Base-by-base conservation (phyloP, 2,329 filamentous ascomycete genomes). In the Fusarium praegraminearum region DNA sequence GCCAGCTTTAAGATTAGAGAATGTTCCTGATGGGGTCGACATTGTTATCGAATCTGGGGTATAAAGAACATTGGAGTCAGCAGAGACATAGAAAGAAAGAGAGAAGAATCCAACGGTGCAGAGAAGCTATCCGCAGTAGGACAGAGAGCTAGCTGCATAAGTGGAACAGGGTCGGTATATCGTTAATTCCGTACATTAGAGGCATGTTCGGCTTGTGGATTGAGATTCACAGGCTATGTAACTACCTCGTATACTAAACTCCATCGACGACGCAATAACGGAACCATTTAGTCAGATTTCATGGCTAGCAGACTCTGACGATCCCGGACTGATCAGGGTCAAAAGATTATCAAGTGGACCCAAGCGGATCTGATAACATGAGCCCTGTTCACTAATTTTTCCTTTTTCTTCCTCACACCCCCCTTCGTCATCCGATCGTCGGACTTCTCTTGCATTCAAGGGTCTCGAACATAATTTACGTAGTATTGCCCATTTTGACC, bases 361-460 rank as follows among this genome's bases (percentile, higher is more conserved):
- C 62, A 59, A 56, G 70, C 73, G 73, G 73, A 75, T 75, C 73
- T 70, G 73, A 75, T 75, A 75, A 75, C 67, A 54, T 52, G 57
- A 65, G 59, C 52, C 53, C 60, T 50, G 51, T 35, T n/a, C 32
- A 32, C 41, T 35, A 32, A 41, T 40, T 43, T 57, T 35, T 44
- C 26, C 30, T 46, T 45, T 44, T 51, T 38, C 28, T 30, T 47
- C n/a, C 7, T 22, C 36, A 63, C 63, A 40, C 36, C 62, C 50
- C 50, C 47, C 43, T 38, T 46, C 15, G 36, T 47, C 24, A 36
- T 64, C 67, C 67, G 63, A 44, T 70, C 20, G 2, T 65, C 67
- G 64, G 67, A 68, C 53, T 41, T 60, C 40, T 24, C 15, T 15
- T 24, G 7, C 40, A 43, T 43, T 7, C 24, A 18, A 51, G 36